Evolutionary conservation across 176 grass and related monocot species (phyloP), one percentile per base, ranked within the genome.

Genomic region (Canna indica): DNA sequence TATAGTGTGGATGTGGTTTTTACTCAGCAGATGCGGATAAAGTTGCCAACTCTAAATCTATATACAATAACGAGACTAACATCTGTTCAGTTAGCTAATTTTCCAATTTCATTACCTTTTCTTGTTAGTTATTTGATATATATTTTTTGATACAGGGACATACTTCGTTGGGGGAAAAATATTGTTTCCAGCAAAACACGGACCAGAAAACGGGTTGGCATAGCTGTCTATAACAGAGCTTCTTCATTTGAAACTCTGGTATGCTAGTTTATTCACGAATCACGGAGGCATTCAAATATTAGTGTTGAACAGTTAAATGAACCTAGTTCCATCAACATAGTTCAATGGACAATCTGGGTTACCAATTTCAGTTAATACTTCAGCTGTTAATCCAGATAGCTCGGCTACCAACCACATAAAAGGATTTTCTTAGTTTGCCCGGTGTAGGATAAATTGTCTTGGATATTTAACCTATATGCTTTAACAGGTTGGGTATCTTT

Each of bases 211-310:
- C 84, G 93, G 73, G 93, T 86, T 12, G 88, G 88, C 56, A 82
- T 88, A 22, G 93, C 88, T 64, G 79, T 87, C 53, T 96, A 96
- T 67, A 96, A 91, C 35, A 75, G 93, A 74, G 93, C 86, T 63
- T 96, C 88, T 87, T 96, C 93, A 62, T 88, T 96, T 53, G 93
- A 91, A 82, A 91, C 88, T 72, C 73, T 96, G 88, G 93, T 96
- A 69, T 20, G 83, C 79, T 36, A 58, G 24, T 58, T 36, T 67
- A 7, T 22, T 64, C 8, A 14, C 0, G 22, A 48, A 34, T n/a
- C n/a, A 60, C 14, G 7, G 41, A 48, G 73, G 33, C 22, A 26
- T 15, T 39, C 22, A 7, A 64, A 64, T 64, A 7, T 60, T 60
- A 30, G 26, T 35, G 25, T 53, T 71, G 15, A 71, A 47, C 16